A percentile compares a stretch with the other conserved stretches of the same genome.
Evolutionary conservation across 495 filamentous ascomycete species (phyloP).

Genomic region (Patellaria atrata): DNA sequence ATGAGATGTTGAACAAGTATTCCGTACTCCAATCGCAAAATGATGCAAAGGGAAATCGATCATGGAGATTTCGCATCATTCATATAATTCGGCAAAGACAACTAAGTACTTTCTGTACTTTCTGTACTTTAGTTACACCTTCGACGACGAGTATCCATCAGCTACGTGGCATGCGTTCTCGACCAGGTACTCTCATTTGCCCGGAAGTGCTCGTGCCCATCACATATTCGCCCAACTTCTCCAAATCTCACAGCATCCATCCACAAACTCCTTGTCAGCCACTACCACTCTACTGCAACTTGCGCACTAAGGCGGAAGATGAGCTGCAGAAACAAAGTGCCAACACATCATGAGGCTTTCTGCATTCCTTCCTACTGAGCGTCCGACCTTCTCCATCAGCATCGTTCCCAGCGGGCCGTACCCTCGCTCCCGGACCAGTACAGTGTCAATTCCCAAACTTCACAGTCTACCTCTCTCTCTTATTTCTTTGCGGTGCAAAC

Average conservation of each 20-base stretch:
- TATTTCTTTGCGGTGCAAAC: too few species aligned
- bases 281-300: too few species aligned
- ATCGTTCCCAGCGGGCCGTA: too few species aligned
- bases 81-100: too few species aligned
- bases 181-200: slow-evolving; percentile 14
- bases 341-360: slow-evolving; percentile 19
- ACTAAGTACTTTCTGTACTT: too few species aligned
- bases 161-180: slow-evolving; percentile 14
- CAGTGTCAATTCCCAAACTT: slow-evolving; percentile 16
- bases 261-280: slow-evolving; percentile 4
- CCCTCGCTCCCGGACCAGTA: slow-evolving; percentile 8
- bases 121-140: too few species aligned
- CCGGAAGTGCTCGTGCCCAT: slow-evolving; percentile 15
- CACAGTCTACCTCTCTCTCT: too few species aligned
- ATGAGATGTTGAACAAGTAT: too few species aligned
- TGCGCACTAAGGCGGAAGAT: slow-evolving; percentile 19
- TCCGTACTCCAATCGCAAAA: too few species aligned
- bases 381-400: too few species aligned
- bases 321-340: slow-evolving; percentile 18
- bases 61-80: too few species aligned
- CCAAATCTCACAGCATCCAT: slow-evolving; percentile 13
- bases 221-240: slow-evolving; percentile 17
- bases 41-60: too few species aligned
- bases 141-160: slow-evolving; percentile 12
- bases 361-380: slow-evolving; percentile 7